A percentile compares a stretch with the other conserved stretches of the same genome.
Evolutionary conservation across 1,284 basidiomycete genomes (phyloP).

Genomic region (Cryptococcus sp.): DNA sequence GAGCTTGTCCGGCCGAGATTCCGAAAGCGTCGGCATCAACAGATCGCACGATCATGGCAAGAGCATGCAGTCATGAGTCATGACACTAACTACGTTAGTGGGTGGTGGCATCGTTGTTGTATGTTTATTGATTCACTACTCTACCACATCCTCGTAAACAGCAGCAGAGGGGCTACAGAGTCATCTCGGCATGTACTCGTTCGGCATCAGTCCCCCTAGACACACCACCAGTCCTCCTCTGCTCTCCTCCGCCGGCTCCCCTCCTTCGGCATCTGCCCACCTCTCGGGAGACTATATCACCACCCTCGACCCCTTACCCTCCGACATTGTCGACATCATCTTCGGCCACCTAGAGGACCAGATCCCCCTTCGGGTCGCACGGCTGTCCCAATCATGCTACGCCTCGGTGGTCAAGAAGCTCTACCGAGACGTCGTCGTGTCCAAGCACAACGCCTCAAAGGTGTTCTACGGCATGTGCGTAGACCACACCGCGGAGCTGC

Average conservation of each 20-base stretch:
- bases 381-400: slow-evolving; percentile 2
- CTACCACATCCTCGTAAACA: too few relatives aligned
- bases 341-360: neutral
- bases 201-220: neutral
- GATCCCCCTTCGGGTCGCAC: neutral
- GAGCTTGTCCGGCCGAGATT: too few relatives aligned
- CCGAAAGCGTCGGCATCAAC: too few relatives aligned
- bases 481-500: slow-evolving; percentile 2
- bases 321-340: slow-evolving; percentile 4
- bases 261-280: neutral
- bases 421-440: neutral
- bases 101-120: too few relatives aligned
- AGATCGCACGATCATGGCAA: too few relatives aligned
- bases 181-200: too few relatives aligned
- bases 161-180: too few relatives aligned
- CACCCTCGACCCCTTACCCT: neutral
- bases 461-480: slow-evolving; percentile 4
- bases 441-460: neutral
- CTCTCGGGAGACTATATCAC: neutral
- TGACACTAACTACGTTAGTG: too few relatives aligned
- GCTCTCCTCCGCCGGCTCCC: neutral
- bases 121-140: too few relatives aligned
- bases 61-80: too few relatives aligned
- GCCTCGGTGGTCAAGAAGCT: neutral
- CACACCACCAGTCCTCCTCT: neutral